Evolutionary conservation across 106 monocot genomes (phyloP).

Genomic region (Posidonia australis): DNA sequence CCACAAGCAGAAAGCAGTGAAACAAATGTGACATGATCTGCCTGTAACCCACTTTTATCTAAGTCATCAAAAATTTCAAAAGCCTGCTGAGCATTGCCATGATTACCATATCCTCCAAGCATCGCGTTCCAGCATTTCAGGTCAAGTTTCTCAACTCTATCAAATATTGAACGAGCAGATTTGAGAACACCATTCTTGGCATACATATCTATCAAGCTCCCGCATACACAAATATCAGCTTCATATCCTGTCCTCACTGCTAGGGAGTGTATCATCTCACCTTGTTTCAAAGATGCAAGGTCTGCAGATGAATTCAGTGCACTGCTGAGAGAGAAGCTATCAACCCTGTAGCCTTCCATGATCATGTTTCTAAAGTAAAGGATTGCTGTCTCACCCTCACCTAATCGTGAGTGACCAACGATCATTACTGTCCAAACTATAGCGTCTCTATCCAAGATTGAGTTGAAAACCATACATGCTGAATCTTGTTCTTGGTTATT

Average conservation of each 20-base stretch:
- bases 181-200: slow-evolving; percentile 64
- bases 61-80: slow-evolving; percentile 57
- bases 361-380: slow-evolving; percentile 50
- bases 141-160: slow-evolving; percentile 35
- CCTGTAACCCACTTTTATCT: slow-evolving; percentile 31
- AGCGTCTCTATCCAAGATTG: slow-evolving; percentile 39
- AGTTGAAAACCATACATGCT: slow-evolving; percentile 40
- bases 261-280: slow-evolving; percentile 50
- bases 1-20: slow-evolving; percentile 74
- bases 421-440: slow-evolving; percentile 84
- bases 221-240: slow-evolving; percentile 44
- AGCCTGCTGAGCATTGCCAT: slow-evolving; percentile 50
- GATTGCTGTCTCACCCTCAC: slow-evolving; percentile 49
- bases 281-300: slow-evolving; percentile 49
- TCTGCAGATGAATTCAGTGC: slow-evolving; percentile 60
- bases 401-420: slow-evolving; percentile 52
- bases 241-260: slow-evolving; percentile 60
- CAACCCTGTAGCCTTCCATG: slow-evolving; percentile 49
- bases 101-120: slow-evolving; percentile 65
- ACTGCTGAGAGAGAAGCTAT: slow-evolving; percentile 74
- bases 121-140: slow-evolving; percentile 90
- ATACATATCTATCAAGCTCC: slow-evolving; percentile 86
- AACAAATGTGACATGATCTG: slow-evolving; percentile 70
- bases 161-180: slow-evolving; percentile 38
- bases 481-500: slow-evolving; percentile 42